These are phyloP conservation scores for Setomelanomma holmii DNA, from an alignment of 2,329 filamentous ascomycete species.

Conservation along the genomic window DNA sequence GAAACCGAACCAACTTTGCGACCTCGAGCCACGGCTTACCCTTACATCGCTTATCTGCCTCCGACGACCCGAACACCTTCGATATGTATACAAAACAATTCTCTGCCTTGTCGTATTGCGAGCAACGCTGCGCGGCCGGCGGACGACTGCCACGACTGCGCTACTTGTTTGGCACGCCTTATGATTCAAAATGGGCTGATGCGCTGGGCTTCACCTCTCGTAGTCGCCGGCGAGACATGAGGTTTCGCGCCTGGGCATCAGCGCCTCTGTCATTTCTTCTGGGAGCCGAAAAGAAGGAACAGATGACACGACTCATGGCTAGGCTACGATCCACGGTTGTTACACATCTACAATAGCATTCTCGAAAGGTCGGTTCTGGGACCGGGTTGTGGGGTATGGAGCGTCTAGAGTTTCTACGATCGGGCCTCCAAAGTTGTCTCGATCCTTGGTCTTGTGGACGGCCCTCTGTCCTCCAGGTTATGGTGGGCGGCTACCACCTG, in stretches of 20 bases:
- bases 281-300: slow-evolving; percentile 16
- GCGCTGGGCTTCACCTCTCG: slow-evolving; percentile 25
- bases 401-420: slow-evolving; percentile 5
- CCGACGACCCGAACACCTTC: slow-evolving; percentile 37
- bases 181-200: slow-evolving; percentile 16
- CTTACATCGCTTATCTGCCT: slow-evolving; percentile 44
- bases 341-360: slow-evolving; percentile 18
- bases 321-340: slow-evolving; percentile 33
- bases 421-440: slow-evolving; percentile 6
- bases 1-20: slow-evolving; percentile 39
- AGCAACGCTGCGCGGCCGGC: slow-evolving; percentile 24
- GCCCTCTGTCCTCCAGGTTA: slow-evolving; percentile 8
- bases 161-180: slow-evolving; percentile 9
- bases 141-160: slow-evolving; percentile 17
- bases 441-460: slow-evolving; percentile 22
- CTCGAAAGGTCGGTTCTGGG: slow-evolving; percentile 21
- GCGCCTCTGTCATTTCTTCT: slow-evolving; percentile 7
- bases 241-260: slow-evolving; percentile 20
- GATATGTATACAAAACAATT: slow-evolving; percentile 38
- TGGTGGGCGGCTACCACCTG: slow-evolving; percentile 17
- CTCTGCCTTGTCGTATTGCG: slow-evolving; percentile 26
- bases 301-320: slow-evolving; percentile 33
- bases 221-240: slow-evolving; percentile 34
- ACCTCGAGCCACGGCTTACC: slow-evolving; percentile 31
- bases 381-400: slow-evolving; percentile 17